phyloP scores from a whole-genome alignment of 345 rosid species.

The Clarkia xantiana region DNA sequence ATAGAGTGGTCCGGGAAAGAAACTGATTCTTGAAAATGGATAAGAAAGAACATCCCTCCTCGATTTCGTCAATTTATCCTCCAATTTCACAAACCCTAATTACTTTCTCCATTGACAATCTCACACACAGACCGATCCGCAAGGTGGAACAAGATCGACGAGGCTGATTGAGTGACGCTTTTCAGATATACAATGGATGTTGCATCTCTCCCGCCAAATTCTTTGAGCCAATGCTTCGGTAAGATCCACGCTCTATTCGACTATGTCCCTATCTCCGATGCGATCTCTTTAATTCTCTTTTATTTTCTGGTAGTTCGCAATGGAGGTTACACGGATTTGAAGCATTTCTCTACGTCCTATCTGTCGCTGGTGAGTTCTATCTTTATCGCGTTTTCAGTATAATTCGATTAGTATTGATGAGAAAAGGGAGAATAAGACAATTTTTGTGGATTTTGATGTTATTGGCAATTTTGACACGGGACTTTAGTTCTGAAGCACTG shows the following conservation, averaged over 20 bases:
- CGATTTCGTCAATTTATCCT: background rate
- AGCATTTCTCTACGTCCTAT: conserved; percentile 15
- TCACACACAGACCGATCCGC: background rate
- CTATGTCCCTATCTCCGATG: background rate
- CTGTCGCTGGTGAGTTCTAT: conserved; percentile 24
- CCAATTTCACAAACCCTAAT: background rate
- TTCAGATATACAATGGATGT: conserved; percentile 30
- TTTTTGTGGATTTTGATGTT: no score
- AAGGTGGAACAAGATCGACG: background rate
- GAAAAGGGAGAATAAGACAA: no score
- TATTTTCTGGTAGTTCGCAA: background rate
- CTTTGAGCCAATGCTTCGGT: background rate
- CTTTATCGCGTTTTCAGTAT: background rate
- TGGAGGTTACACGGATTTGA: conserved; percentile 22
- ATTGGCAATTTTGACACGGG: no score
- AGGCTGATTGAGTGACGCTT: background rate
- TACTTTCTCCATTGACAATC: background rate
- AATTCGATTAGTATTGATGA: background rate
- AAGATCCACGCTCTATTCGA: background rate
- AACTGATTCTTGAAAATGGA: background rate
- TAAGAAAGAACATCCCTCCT: background rate
- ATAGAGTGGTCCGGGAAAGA: background rate
- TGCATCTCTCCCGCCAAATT: conserved; percentile 3
- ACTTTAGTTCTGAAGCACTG: no score
- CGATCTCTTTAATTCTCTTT: background rate